Base-by-base conservation (phyloP, 2,329 filamentous ascomycete species). In the Alternaria arbusti region DNA sequence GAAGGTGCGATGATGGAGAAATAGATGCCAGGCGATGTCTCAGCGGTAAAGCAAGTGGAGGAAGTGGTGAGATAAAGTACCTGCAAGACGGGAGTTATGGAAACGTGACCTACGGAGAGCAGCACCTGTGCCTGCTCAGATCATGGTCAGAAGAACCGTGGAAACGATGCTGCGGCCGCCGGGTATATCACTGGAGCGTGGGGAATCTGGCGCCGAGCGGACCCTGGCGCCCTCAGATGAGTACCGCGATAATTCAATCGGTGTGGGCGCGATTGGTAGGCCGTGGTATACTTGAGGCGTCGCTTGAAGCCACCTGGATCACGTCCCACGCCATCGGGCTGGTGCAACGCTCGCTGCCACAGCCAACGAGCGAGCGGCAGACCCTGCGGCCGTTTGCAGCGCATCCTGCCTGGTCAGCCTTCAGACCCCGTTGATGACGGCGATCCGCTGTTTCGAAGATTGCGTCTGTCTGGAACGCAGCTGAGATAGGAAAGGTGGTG, bases 401-500 rank as follows among this genome's bases (percentile, higher is more conserved):
- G n/a, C 22, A 59, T 54, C 25, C 23, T 62, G n/a, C 17, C 15
- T 57, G 52, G 23, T 20, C 11, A 25, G 17, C 20, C 11, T 26
- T 11, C 30, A 63, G 36, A 44, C 26, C 43, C 51, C 58, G 45
- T 64, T 55, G 59, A 59, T 61, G 59, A 67, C 64, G 50, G 65
- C 55, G 52, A 25, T 54, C 58, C 64, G 56, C 28, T 25, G 26
- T 57, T 56, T 55, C 51, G 28, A 54, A 46, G 36, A 43, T 25
- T 46, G 44, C 36, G 45, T 26, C 45, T 56, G 59, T 67, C 63
- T 66, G 44, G 63, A 61, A 67, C 26, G 47, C 47, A 59, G 59
- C 57, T 43, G 50, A 46, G 32, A 45, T 66, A 66, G 64, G 58
- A 45, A 61, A 65, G 66, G 67, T 63, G 57, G 43, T 59, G 60